phyloP scores from a whole-genome alignment of 768 basidiomycete species.

The Macrolepiota fuliginosa region DNA sequence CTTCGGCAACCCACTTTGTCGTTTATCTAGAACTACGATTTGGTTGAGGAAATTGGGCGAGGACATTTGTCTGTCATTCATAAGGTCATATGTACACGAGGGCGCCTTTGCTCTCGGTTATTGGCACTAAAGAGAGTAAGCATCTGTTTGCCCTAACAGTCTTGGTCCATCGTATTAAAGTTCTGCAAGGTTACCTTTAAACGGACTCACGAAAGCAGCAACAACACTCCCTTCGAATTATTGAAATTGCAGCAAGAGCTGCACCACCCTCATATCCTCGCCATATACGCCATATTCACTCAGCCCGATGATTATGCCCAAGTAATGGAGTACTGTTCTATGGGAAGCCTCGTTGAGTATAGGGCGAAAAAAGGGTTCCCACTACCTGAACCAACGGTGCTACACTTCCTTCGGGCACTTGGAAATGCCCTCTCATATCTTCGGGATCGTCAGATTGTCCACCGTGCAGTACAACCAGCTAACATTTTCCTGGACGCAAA shows the following conservation, averaged over 20 bases:
- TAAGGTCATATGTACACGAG: constrained; percentile 1
- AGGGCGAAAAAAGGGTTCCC: constrained; percentile 21
- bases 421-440: constrained; percentile 43
- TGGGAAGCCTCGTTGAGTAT: constrained; percentile 34
- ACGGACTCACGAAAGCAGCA: constrained; percentile 18
- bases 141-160: constrained; percentile 47
- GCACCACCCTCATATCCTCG: constrained; percentile 48
- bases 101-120: constrained; percentile 4
- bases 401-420: constrained; percentile 36
- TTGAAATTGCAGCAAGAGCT: constrained; percentile 35
- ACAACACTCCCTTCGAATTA: constrained; percentile 31
- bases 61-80: background rate
- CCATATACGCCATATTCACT: constrained; percentile 40
- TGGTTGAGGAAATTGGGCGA: constrained; percentile 5
- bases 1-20: background rate
- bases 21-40: constrained; percentile 1
- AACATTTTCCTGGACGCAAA: constrained; percentile 39
- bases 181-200: background rate
- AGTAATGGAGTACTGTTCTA: constrained; percentile 43
- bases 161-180: constrained; percentile 1
- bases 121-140: constrained; percentile 32
- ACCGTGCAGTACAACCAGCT: constrained; percentile 38
- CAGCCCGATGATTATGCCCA: constrained; percentile 31
- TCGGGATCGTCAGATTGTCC: constrained; percentile 38
- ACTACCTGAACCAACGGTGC: constrained; percentile 33